Evolutionary conservation across 176 grass and related monocot genomes (phyloP), one percentile per base, ranked within the genome.

Genomic region (Oryza nivara): DNA sequence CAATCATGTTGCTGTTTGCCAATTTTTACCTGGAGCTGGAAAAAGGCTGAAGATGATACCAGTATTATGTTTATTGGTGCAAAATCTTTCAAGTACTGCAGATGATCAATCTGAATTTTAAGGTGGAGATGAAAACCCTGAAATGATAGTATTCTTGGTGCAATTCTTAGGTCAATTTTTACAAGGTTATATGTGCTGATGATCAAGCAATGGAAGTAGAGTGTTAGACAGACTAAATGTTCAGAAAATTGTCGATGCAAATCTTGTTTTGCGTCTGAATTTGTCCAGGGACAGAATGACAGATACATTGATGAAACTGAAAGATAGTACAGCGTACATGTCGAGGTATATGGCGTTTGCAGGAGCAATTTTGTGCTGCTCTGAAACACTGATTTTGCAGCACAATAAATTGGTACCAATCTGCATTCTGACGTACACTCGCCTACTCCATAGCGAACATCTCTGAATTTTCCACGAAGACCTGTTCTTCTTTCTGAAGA

Each of bases 251-350:
- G 4, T 47, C n/a, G 8, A 47, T 73, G 70, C 43, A 47, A 72
- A 47, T 47, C 70, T 1, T 73, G 70, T 73, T 16, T 11, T 44
- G 34, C 2, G 36, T 43, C 19, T 22, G 41, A 72, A 45, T 72
- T 46, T 46, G 70, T 14, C 41, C n/a, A 46, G 70, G 19, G n/a
- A 63, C 58, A 63, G 58, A 63, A 63, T 11, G 8, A 38, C 41
- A 25, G 20, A 4, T 25, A 14, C 41, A 72, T 46, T 46, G 70
- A 72, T 23, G 69, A 43, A 72, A 72, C 69, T 72, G 68, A 70
- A 70, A 4, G 41, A 11, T 22, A 70, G 68, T 40, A 70, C 68
- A 70, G 19, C 8, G 68, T 70, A 43, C 68, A 22, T 43, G 36
- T 20, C 19, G 28, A 70, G 68, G 38, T 70, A 41, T 43, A 43